phyloP scores from a whole-genome alignment of 192 early-diverging fungal species.

The Umbelopsis sp. region DNA sequence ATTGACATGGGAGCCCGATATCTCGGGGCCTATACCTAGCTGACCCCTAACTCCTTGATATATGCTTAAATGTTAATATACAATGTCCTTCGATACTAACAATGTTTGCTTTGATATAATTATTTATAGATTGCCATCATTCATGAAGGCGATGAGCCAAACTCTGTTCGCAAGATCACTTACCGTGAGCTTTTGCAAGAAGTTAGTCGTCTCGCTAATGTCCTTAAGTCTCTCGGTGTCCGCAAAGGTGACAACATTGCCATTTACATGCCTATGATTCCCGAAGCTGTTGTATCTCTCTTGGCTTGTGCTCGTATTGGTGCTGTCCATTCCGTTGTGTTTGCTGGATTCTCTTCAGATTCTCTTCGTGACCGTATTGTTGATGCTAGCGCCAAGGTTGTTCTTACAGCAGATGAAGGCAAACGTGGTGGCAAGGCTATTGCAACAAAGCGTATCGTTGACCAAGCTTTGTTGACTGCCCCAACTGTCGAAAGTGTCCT shows the following conservation, averaged over 20 bases:
- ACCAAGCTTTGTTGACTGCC: constrained; percentile 69
- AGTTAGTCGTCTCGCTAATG: constrained; percentile 85
- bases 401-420: constrained; percentile 94
- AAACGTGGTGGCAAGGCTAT: constrained; percentile 85
- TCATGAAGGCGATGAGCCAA: constrained; percentile 89
- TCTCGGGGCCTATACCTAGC: too few species aligned
- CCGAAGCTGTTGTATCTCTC: constrained; percentile 89
- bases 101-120: too few species aligned
- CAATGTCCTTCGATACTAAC: too few species aligned
- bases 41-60: too few species aligned
- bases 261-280: constrained; percentile 98
- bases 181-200: constrained; percentile 82
- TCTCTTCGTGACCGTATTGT: constrained; percentile 89
- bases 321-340: constrained; percentile 91
- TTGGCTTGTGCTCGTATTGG: constrained; percentile 94
- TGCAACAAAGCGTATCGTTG: constrained; percentile 88
- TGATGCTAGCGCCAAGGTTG: constrained; percentile 77
- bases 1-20: too few species aligned
- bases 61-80: too few species aligned
- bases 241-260: constrained; percentile 92
- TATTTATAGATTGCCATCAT: constrained; percentile 73
- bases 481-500: constrained; percentile 82
- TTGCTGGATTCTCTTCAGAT: constrained; percentile 95
- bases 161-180: constrained; percentile 73
- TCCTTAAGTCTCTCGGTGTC: constrained; percentile 78